Base-by-base conservation (phyloP, 1,284 basidiomycete genomes). In the Meripilus lineatus region DNA sequence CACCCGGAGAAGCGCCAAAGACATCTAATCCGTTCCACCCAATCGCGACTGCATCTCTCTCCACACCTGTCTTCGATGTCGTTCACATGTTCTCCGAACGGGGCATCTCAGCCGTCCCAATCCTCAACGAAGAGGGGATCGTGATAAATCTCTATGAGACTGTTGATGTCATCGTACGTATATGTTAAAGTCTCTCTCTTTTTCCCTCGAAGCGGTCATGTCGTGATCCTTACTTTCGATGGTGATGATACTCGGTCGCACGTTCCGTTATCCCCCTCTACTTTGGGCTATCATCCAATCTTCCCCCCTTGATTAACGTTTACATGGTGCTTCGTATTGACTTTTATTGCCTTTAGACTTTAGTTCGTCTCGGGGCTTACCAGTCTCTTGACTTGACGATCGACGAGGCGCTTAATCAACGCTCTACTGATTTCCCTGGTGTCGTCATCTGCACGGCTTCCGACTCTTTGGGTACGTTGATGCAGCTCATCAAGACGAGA, bases 71-170 rank as follows among this genome's bases (percentile, higher is more conserved):
- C 1, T 97, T 97, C 58, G 93, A 98, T 59, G 91, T 99, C 40
- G 96, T 99, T 1, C 96, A 99, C 63, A 93, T 97, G 87, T 99
- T 99, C 63, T 96, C 92, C 1, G 91, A 95, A 63, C 78, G 86
- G 26, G 89, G 93, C 13, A 97, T 99, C 54, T 95, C 92, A 18
- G 94, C 95, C 2, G 95, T 99, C 8, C 96, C 96, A 3, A 97
- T 99, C 58, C 75, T 99, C 18, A 91, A 97, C 58, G 84, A 90
- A 46, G 79, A 93, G 3, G 96, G 95, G 7, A 80, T 94, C 45
- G 96, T 99, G 25, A 81, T 99, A 46, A 95, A 99, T 63, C 67
- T 99, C 35, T 99, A 99, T 64, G 96, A 99, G 67, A 97, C 95
- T 2, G 96, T 99, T 17, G 96, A 99, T 69, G 95, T 99, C 40